phyloP scores from a whole-genome alignment of 2,329 filamentous ascomycete species.

The Colletotrichum simmondsii region DNA sequence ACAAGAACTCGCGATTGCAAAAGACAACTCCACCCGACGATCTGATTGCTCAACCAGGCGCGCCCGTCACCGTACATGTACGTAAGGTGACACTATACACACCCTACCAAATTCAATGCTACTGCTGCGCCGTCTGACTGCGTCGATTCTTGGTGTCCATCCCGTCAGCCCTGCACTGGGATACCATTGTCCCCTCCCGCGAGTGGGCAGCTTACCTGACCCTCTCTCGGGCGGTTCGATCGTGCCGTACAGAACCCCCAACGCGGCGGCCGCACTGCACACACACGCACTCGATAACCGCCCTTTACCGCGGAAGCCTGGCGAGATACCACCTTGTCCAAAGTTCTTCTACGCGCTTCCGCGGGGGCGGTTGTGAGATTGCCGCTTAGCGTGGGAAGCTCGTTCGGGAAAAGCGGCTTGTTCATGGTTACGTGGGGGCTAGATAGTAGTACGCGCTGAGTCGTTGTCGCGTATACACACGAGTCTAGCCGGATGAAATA shows the following conservation, averaged over 20 bases:
- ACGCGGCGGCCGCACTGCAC: neutral
- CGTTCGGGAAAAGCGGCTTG: neutral
- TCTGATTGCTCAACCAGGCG: neutral
- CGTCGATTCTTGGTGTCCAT: neutral
- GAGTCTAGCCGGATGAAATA: neutral
- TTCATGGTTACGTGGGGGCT: neutral
- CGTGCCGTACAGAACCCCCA: neutral
- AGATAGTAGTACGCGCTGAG: neutral
- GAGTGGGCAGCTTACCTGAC: neutral
- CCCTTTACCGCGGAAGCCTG: neutral
- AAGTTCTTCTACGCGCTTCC: neutral
- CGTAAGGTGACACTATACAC: neutral
- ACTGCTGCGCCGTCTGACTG: neutral
- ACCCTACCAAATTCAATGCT: neutral
- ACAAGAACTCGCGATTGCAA: neutral
- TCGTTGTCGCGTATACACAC: neutral
- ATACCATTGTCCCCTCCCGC: neutral
- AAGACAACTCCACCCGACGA: neutral
- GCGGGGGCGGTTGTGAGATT: neutral
- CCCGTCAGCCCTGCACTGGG: neutral
- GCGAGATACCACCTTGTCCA: neutral
- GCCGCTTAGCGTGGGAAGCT: neutral
- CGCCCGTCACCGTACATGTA: neutral
- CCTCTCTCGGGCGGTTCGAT: neutral
- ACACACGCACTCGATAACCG: neutral